Conservation (phyloP, 495 filamentous ascomycete genomes). For the Penicillium salamii region DNA sequence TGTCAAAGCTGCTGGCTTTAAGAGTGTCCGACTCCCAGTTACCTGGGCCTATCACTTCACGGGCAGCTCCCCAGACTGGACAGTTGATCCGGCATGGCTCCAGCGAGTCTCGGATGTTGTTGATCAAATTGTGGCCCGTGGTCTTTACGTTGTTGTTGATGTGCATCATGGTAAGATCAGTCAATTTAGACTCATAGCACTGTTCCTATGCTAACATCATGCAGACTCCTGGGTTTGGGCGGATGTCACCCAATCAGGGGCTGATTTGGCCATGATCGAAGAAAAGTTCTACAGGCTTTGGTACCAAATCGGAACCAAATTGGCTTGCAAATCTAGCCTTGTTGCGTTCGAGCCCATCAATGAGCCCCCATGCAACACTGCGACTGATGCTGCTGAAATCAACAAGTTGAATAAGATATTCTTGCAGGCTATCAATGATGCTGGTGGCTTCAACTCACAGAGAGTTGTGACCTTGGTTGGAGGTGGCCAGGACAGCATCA, state of each 20-base stretch:
- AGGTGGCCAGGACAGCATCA: conserved; percentile 46
- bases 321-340: conserved; percentile 52
- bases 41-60: conserved; percentile 60
- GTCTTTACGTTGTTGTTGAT: conserved; percentile 54
- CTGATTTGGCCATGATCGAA: conserved; percentile 52
- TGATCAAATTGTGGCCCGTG: conserved; percentile 51
- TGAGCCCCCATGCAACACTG: conserved; percentile 52
- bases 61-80: conserved; percentile 48
- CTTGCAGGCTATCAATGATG: conserved; percentile 50
- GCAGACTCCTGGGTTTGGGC: conserved; percentile 57
- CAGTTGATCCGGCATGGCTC: conserved; percentile 53
- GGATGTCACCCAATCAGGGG: conserved; percentile 45
- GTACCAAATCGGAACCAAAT: conserved; percentile 56
- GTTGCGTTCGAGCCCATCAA: conserved; percentile 64
- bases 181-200: neutral
- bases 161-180: conserved; percentile 50
- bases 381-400: conserved; percentile 46
- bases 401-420: conserved; percentile 60
- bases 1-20: conserved; percentile 55
- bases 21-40: conserved; percentile 58
- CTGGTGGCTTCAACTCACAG: conserved; percentile 54
- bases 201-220: neutral
- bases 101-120: conserved; percentile 59
- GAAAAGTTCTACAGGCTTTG: conserved; percentile 56
- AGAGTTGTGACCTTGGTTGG: conserved; percentile 58